A percentile compares a stretch with the other conserved stretches of the same genome.
phyloP scores from a whole-genome alignment of 306 rosid species.

The Geum urbanum region DNA sequence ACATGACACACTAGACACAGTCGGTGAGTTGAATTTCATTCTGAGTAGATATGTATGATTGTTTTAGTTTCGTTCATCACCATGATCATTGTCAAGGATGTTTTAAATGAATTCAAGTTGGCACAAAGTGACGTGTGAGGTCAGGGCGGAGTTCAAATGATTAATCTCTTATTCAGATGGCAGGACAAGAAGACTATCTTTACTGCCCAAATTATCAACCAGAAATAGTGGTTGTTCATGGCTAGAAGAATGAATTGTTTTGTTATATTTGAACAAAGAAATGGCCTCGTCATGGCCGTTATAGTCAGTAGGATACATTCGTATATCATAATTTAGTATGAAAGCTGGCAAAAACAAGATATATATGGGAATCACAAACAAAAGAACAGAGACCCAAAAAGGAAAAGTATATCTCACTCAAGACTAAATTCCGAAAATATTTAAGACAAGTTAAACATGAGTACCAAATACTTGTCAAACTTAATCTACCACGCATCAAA shows the following conservation, averaged over 20 bases:
- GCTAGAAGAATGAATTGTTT: neutral
- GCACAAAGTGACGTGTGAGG: neutral
- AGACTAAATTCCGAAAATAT: neutral
- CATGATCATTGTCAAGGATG: neutral
- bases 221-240: neutral
- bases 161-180: neutral
- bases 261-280: neutral
- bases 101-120: neutral
- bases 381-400: neutral
- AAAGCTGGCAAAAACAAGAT: neutral
- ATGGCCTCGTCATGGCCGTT: neutral
- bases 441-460: neutral
- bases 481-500: neutral
- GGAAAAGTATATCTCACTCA: neutral
- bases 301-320: neutral
- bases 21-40: neutral
- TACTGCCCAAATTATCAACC: neutral
- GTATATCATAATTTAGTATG: neutral
- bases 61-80: neutral
- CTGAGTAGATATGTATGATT: neutral
- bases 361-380: neutral
- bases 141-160: neutral
- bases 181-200: neutral
- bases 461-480: slow-evolving; percentile 3
- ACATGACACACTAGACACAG: neutral